These are phyloP conservation scores for Flaveria ramosissima DNA, from an alignment of 129 eudicot species.

Conservation along the genomic window DNA sequence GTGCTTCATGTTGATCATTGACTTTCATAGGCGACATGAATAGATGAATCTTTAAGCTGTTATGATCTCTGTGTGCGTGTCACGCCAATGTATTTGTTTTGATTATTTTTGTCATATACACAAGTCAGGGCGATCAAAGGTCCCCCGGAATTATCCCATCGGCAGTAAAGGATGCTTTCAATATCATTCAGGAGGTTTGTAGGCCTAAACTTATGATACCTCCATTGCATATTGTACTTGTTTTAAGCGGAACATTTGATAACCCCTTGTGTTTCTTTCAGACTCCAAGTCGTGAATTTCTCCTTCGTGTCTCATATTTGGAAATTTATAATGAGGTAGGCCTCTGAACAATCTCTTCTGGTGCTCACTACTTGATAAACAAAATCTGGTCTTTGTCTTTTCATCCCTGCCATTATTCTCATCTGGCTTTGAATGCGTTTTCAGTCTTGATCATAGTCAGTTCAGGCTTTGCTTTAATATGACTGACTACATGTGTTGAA, in stretches of 20 bases:
- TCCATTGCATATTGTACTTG: background rate
- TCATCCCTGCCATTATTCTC: slow-evolving; percentile 18
- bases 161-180: slow-evolving; percentile 98
- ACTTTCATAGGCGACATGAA: slow-evolving; percentile 13
- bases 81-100: slow-evolving; percentile 16
- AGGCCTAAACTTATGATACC: slow-evolving; percentile 18
- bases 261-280: slow-evolving; percentile 22
- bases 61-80: slow-evolving; percentile 12
- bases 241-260: slow-evolving; percentile 9
- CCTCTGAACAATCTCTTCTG: slow-evolving; percentile 29
- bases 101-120: slow-evolving; percentile 36
- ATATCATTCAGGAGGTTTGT: slow-evolving; percentile 89
- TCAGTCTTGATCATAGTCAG: slow-evolving; percentile 10
- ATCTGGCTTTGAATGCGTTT: slow-evolving; percentile 13
- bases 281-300: slow-evolving; percentile 96
- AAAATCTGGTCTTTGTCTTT: background rate
- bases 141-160: slow-evolving; percentile 96
- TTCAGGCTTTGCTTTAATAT: slow-evolving; percentile 1
- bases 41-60: slow-evolving; percentile 14
- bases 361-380: slow-evolving; percentile 8
- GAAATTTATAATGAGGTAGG: slow-evolving; percentile 95
- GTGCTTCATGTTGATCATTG: slow-evolving; percentile 1
- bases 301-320: slow-evolving; percentile 93
- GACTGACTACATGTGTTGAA: background rate
- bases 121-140: slow-evolving; percentile 92